Conservation (phyloP, 441 rosid genomes). For the Erodium texanum region DNA sequence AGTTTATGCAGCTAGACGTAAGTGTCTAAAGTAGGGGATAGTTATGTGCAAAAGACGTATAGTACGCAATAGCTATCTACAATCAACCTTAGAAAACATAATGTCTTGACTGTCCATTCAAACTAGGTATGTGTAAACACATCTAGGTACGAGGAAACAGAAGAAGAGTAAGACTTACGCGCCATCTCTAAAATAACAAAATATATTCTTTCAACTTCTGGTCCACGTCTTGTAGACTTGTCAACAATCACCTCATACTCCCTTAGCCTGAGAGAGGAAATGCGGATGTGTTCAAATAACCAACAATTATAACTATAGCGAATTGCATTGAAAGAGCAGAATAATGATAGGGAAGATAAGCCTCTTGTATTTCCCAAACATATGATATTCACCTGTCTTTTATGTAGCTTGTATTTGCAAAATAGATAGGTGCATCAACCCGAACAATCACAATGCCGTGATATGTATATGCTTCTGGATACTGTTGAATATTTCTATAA, state of each 20-base stretch:
- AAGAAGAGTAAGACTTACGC: conserved; percentile 43
- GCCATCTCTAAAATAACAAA: conserved; percentile 89
- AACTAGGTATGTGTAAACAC: neutral
- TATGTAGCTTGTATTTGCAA: conserved; percentile 89
- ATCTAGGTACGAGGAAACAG: neutral
- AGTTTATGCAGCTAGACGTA: no score
- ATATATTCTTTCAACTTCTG: conserved; percentile 64
- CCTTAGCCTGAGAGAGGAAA: conserved; percentile 43
- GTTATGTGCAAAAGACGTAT: no score
- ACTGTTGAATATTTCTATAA: conserved; percentile 79
- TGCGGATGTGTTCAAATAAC: conserved; percentile 1
- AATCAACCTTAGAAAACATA: neutral
- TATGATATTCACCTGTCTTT: conserved; percentile 59
- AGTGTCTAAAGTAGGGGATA: no score
- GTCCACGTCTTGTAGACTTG: conserved; percentile 56
- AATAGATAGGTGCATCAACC: conserved; percentile 85
- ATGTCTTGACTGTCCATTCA: neutral
- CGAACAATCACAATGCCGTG: conserved; percentile 89
- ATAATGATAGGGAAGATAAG: conserved; percentile 1
- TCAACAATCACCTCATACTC: conserved; percentile 73
- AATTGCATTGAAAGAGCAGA: neutral
- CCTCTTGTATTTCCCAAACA: neutral
- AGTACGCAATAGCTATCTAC: no score
- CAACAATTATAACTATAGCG: neutral
- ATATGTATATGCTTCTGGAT: conserved; percentile 94